Evolutionary conservation across 495 filamentous ascomycete species (phyloP).

Genomic region (Trichocladium antarcticum): DNA sequence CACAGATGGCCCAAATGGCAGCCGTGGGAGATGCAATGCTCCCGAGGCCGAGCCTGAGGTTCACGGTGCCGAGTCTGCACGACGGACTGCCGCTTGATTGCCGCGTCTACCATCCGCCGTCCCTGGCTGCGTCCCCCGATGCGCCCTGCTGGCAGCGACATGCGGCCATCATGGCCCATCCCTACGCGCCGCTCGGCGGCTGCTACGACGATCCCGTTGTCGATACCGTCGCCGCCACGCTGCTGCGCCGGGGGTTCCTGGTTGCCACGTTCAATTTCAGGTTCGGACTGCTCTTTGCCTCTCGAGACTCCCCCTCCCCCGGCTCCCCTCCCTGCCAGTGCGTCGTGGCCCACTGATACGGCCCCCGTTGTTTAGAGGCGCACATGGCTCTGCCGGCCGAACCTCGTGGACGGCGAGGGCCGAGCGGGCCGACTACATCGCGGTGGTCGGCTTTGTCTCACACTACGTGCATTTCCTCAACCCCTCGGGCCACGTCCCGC

Average conservation of each 20-base stretch:
- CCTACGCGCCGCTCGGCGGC: slow-evolving; percentile 81
- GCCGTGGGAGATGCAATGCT: slow-evolving; percentile 19
- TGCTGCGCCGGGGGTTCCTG: slow-evolving; percentile 57
- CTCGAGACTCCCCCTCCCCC: not conserved
- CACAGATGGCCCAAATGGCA: not conserved
- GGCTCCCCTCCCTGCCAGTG: not conserved
- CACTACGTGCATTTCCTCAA: slow-evolving; percentile 51
- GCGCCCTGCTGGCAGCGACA: slow-evolving; percentile 36
- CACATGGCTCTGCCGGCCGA: slow-evolving; percentile 56
- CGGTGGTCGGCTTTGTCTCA: slow-evolving; percentile 65
- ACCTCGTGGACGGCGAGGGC: slow-evolving; percentile 79
- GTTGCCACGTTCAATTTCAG: slow-evolving; percentile 91
- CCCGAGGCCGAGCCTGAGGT: slow-evolving; percentile 52
- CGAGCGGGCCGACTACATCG: slow-evolving; percentile 70
- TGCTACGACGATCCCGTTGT: slow-evolving; percentile 76
- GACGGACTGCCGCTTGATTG: slow-evolving; percentile 66
- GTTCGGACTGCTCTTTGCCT: slow-evolving; percentile 37
- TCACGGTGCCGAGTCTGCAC: slow-evolving; percentile 74
- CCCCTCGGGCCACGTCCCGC: slow-evolving; percentile 4
- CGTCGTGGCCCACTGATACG: slow-evolving; percentile 1
- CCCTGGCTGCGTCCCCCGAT: slow-evolving; percentile 21
- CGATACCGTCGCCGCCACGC: slow-evolving; percentile 45
- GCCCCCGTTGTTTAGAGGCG: slow-evolving; percentile 50
- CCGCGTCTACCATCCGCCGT: slow-evolving; percentile 62
- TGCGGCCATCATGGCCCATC: slow-evolving; percentile 77